A percentile compares a stretch with the other conserved stretches of the same genome.
Evolutionary conservation across 257 asterid genomes (phyloP).

Genomic region (Coffea eugenioides): DNA sequence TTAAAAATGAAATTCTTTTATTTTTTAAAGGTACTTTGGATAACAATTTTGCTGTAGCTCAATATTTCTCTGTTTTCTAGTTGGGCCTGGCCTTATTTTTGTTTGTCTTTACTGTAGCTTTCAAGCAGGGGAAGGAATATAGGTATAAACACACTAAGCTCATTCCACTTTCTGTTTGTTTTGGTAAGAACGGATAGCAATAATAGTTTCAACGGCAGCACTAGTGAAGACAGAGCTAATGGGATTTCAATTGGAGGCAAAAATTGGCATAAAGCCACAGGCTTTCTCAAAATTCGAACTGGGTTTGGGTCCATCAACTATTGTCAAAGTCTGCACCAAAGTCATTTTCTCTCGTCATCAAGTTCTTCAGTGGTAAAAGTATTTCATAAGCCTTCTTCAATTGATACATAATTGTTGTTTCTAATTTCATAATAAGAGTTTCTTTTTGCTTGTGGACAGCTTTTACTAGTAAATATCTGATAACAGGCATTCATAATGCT

Average conservation of each 20-base stretch:
- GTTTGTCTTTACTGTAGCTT: conserved; percentile 50
- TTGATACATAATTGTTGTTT: neutral
- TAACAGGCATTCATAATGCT: neutral
- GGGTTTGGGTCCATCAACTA: conserved; percentile 83
- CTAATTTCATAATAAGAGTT: neutral
- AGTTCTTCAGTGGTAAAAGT: conserved; percentile 63
- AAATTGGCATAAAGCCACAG: conserved; percentile 78
- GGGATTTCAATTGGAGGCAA: conserved; percentile 39
- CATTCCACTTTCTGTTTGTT: conserved; percentile 57
- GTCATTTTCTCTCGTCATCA: conserved; percentile 82
- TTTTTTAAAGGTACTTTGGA: too few species aligned
- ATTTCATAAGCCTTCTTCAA: neutral
- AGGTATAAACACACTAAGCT: conserved; percentile 52
- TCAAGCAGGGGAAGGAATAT: conserved; percentile 36
- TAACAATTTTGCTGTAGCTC: too few species aligned
- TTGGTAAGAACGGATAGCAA: conserved; percentile 60
- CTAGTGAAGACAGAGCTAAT: conserved; percentile 10
- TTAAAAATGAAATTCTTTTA: too few species aligned
- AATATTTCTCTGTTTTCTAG: conserved; percentile 29
- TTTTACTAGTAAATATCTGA: neutral
- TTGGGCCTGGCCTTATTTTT: conserved; percentile 52
- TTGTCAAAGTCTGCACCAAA: conserved; percentile 62
- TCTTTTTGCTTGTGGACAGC: neutral
- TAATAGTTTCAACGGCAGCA: conserved; percentile 7
- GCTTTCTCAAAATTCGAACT: conserved; percentile 87